A percentile compares a stretch with the other conserved stretches of the same genome.
These are phyloP conservation scores for Climacium dendroides DNA, from an alignment of 225 moss, liverwort and hornwort species.

Conservation along the genomic window DNA sequence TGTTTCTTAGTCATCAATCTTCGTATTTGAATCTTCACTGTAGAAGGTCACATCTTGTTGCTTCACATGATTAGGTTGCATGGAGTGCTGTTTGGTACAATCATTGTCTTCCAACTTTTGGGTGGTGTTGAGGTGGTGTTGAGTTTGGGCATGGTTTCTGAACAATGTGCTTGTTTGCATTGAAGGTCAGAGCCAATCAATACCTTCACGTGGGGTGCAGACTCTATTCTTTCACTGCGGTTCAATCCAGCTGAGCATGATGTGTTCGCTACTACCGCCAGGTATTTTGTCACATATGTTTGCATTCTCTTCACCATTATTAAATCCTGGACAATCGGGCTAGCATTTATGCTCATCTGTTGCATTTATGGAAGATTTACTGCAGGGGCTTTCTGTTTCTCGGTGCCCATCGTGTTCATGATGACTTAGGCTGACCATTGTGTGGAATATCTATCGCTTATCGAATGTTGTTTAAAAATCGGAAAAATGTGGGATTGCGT, in stretches of 20 bases:
- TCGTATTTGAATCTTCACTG: neutral
- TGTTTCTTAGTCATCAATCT: neutral
- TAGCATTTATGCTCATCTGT: neutral
- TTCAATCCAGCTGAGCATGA: slow-evolving; percentile 92
- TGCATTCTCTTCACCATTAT: neutral
- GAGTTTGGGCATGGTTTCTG: neutral
- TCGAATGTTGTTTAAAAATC: neutral
- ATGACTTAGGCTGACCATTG: neutral
- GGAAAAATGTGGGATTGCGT: neutral
- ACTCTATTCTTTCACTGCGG: slow-evolving; percentile 79
- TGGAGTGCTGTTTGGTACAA: neutral
- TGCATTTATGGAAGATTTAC: neutral
- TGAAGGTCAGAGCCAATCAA: slow-evolving; percentile 85
- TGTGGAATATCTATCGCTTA: neutral
- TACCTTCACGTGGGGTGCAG: slow-evolving; percentile 88
- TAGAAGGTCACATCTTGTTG: neutral
- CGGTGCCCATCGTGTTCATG: neutral
- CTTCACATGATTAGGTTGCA: neutral
- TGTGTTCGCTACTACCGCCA: slow-evolving; percentile 87
- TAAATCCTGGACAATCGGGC: neutral
- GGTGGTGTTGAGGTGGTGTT: neutral
- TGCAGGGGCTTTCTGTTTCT: neutral
- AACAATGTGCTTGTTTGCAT: neutral
- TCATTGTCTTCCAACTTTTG: neutral
- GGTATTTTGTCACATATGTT: slow-evolving; percentile 21